Base-by-base conservation (phyloP, 176 grass and related monocot genomes). In the Oropetium thomaeum region DNA sequence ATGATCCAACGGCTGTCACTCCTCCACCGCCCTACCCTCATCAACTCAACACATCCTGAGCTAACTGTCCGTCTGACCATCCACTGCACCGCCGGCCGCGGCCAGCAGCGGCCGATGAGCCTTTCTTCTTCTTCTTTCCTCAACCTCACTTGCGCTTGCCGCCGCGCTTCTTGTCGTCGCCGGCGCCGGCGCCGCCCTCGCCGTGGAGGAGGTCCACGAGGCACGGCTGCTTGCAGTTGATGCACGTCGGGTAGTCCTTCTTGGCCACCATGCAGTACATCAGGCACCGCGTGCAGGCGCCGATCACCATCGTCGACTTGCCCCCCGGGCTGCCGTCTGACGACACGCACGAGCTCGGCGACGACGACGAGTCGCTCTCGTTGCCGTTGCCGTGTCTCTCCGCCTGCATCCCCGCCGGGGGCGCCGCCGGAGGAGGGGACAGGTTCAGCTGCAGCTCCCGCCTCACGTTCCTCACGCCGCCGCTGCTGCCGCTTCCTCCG, bases 181-280 rank as follows among this genome's bases (percentile, higher is more conserved):
- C 52, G n/a, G 27, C 81, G 58, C 10, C 35, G 54, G 38, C 69
- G 23, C 12, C 69, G 76, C 58, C 64, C 62, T 71, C 60, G 65
- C 81, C 75, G 66, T 68, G 69, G 62, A 88, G 85, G 73, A 91
- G 86, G 85, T 91, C 81, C 14, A 88, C 81, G 16, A 88, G 81
- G 77, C 81, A 69, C 26, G 81, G 78, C 54, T 85, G 80, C 68
- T 88, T 91, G 89, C 89, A 91, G 72, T 84, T 91, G 77, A 87
- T 80, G 67, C 89, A 91, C 68, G 74, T 87, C 19, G 84, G 89
- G 72, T 62, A 88, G 63, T 91, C 84, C 78, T 79, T 81, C 77
- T 84, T 84, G 31, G 85, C 77, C 53, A 91, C 85, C 89, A 91
- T 87, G 81, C 85, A 83, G 71, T 91, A 91, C 81, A 91, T 91